Base-by-base conservation (phyloP, 2,329 filamentous ascomycete species). In the Dryadomyces quercivorus region DNA sequence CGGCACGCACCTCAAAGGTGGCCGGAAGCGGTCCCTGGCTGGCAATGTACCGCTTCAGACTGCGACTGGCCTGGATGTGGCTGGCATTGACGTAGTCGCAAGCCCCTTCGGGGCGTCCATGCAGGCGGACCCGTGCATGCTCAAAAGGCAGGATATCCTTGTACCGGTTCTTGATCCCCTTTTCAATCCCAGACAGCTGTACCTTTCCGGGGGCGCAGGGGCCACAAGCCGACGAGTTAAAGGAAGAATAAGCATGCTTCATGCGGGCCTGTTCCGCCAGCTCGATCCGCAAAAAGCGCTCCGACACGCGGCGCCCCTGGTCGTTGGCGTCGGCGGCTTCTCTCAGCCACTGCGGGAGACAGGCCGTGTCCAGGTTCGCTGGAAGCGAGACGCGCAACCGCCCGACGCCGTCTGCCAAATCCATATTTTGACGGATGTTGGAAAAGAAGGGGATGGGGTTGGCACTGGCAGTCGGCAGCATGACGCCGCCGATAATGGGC, bases 31-130 rank as follows among this genome's bases (percentile, higher is more conserved):
- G 93, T 0, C 90, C 93, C 68, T 98, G 93, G 13, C 90, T 92
- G 50, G 92, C 92, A 68, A 98, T 97, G 65, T 98, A 98, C 45
- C 83, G 81, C 73, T 95, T 96, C 66, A 94, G 85, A 59, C 88
- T 95, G 61, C 85, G 79, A 31, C 83, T 79, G 1, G 91, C 80
- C 65, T 86, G 84, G 58, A 97, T 74, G 61, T 95, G 82, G 66
- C 88, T 97, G 18, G 91, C 93, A 65, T 98, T 98, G 70, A 98
- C 83, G 64, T 98, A 98, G 67, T 98, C 93, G 67, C 92, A 95
- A 21, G 75, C 76, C 13, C 84, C 85, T 1, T 77, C 72, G 0
- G 78, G 72, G 40, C 85, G 80, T 45, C 81, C 80, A 60, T 86
- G 77, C 49, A 98, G 70, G 60, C 81, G 89, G 53, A 98, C 93